These are phyloP conservation scores for Psophocarpus tetragonolobus DNA, from an alignment of 306 rosid species.

Conservation along the genomic window DNA sequence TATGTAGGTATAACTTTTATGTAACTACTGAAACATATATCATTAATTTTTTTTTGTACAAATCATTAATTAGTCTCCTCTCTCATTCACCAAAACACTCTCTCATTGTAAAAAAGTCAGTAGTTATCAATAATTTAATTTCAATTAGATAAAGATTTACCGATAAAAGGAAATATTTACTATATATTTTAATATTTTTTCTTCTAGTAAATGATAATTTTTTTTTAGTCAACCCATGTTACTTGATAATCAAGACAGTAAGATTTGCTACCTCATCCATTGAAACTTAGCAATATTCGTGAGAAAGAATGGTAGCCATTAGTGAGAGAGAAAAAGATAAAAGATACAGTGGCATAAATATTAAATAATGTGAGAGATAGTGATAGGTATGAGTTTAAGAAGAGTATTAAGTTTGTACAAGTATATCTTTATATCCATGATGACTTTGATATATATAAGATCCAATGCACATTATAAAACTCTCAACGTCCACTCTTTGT, in stretches of 20 bases:
- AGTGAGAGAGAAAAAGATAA: not conserved
- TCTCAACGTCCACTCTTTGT: constrained; percentile 27
- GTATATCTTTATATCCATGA: not conserved
- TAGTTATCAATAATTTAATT: not conserved
- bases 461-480: constrained; percentile 48
- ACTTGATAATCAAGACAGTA: not conserved
- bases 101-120: too few relatives aligned
- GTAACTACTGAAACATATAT: not conserved
- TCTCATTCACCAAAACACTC: too few relatives aligned
- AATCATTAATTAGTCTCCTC: too few relatives aligned
- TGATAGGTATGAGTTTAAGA: not conserved
- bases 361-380: not conserved
- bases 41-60: too few relatives aligned
- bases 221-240: not conserved
- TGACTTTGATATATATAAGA: constrained; percentile 31
- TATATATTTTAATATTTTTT: not conserved
- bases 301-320: not conserved
- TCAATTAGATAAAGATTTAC: not conserved
- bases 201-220: not conserved
- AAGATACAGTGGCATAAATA: not conserved
- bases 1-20: not conserved
- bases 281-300: not conserved
- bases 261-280: not conserved
- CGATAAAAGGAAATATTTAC: not conserved
- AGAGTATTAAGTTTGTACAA: not conserved